These are phyloP conservation scores for Oryza brachyantha DNA, from an alignment of 176 grass and related monocot genomes.

Conservation along the genomic window DNA sequence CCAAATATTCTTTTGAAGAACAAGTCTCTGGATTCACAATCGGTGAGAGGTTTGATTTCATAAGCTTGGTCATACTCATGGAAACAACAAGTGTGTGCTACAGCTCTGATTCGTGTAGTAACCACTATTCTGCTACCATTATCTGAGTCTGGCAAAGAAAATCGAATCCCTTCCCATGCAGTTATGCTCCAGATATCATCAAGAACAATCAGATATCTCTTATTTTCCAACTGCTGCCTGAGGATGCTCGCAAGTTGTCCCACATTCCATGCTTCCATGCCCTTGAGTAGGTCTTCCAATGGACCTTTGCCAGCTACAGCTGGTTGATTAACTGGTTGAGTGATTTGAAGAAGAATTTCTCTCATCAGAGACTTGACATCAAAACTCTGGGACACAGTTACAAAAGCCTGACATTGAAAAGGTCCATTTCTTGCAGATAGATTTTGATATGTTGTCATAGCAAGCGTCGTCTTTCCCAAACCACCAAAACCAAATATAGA, in stretches of 20 bases:
- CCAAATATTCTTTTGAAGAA: constrained; percentile 39
- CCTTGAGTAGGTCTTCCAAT: not conserved
- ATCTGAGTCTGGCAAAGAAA: constrained; percentile 36
- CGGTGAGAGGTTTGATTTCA: constrained; percentile 34
- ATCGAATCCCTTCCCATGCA: constrained; percentile 33
- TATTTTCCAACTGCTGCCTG: constrained; percentile 5
- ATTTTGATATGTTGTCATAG: constrained; percentile 40
- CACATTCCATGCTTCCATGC: constrained; percentile 31
- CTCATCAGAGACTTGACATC: constrained; percentile 25
- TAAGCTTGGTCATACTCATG: constrained; percentile 38
- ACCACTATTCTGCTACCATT: constrained; percentile 37
- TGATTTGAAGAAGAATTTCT: constrained; percentile 34
- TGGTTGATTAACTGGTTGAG: not conserved
- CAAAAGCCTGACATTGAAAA: constrained; percentile 32
- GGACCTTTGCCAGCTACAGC: not conserved
- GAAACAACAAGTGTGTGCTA: constrained; percentile 27
- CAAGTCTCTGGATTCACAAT: constrained; percentile 17
- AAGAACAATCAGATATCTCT: constrained; percentile 45
- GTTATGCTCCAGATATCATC: constrained; percentile 40
- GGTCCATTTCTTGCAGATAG: not conserved
- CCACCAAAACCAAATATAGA: constrained; percentile 40
- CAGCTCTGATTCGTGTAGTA: constrained; percentile 41
- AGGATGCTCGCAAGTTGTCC: constrained; percentile 18
- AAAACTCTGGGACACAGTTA: constrained; percentile 45
- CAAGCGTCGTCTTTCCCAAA: constrained; percentile 57